These are phyloP conservation scores for Penstemon davidsonii DNA, from an alignment of 257 asterid genomes.

Conservation along the genomic window DNA sequence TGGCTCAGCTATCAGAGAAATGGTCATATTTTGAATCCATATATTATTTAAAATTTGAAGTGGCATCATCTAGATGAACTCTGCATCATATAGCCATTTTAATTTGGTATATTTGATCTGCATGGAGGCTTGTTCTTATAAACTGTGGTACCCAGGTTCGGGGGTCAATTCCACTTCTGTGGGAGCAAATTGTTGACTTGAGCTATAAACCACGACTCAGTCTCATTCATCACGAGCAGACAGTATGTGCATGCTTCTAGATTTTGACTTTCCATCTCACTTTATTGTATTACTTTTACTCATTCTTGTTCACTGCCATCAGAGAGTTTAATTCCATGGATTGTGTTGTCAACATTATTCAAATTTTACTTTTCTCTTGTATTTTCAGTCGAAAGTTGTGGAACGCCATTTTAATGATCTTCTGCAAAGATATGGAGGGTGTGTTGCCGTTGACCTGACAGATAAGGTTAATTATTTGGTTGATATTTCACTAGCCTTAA, in stretches of 20 bases:
- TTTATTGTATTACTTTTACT: slow-evolving; percentile 11
- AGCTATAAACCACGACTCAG: slow-evolving; percentile 93
- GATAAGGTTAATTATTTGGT: slow-evolving; percentile 64
- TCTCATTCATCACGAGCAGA: slow-evolving; percentile 70
- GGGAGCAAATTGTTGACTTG: slow-evolving; percentile 99
- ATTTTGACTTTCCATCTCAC: slow-evolving; percentile 20
- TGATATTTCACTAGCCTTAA: slow-evolving; percentile 17
- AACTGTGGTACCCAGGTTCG: slow-evolving; percentile 65
- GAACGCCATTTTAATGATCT: slow-evolving; percentile 94
- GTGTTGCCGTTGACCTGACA: slow-evolving; percentile 83
- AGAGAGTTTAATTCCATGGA: slow-evolving; percentile 7
- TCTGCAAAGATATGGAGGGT: slow-evolving; percentile 80
- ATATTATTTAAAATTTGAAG: slow-evolving; percentile 14
- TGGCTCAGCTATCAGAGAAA: slow-evolving; percentile 11
- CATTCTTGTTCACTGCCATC: slow-evolving; percentile 17
- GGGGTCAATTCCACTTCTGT: slow-evolving; percentile 91
- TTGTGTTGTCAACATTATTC: not conserved
- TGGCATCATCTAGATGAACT: not conserved
- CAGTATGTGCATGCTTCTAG: slow-evolving; percentile 51
- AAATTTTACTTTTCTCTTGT: slow-evolving; percentile 21
- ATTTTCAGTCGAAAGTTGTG: slow-evolving; percentile 69
- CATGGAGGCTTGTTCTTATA: slow-evolving; percentile 19
- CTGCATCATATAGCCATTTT: not conserved
- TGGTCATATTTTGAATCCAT: slow-evolving; percentile 8
- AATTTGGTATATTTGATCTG: not conserved